A percentile compares a stretch with the other conserved stretches of the same genome.
phyloP scores from a whole-genome alignment of 805 yeast species.

The Lachancea thermotolerans region DNA sequence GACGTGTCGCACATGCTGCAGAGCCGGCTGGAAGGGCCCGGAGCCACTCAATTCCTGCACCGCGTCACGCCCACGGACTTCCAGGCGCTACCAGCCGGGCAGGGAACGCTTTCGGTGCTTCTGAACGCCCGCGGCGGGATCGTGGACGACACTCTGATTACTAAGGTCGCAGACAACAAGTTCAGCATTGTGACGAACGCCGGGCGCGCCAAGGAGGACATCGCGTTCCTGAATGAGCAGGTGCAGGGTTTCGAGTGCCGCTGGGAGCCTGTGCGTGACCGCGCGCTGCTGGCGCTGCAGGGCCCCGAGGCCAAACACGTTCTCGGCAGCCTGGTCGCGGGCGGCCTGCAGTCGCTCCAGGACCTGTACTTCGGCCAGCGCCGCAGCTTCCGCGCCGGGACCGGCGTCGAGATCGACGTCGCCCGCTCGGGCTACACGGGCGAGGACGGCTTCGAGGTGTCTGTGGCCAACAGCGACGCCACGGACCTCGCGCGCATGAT shows the following conservation, averaged over 20 bases:
- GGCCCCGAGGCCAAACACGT: slow-evolving; percentile 80
- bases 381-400: slow-evolving; percentile 32
- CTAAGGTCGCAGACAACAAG: slow-evolving; percentile 55
- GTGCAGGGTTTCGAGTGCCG: slow-evolving; percentile 29
- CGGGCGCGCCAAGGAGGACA: slow-evolving; percentile 82
- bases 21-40: slow-evolving; percentile 68
- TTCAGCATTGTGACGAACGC: slow-evolving; percentile 94
- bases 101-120: slow-evolving; percentile 71
- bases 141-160: slow-evolving; percentile 89
- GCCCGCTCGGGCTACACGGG: slow-evolving; percentile 98
- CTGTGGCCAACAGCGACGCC: slow-evolving; percentile 59
- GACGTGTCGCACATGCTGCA: slow-evolving; percentile 98
- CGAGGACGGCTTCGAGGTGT: slow-evolving; percentile 94
- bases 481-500: slow-evolving; percentile 54
- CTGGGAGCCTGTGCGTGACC: slow-evolving; percentile 51
- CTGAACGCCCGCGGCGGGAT: slow-evolving; percentile 74
- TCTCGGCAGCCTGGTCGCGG: slow-evolving; percentile 55
- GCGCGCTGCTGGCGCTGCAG: slow-evolving; percentile 78
- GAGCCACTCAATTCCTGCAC: slow-evolving; percentile 62
- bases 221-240: slow-evolving; percentile 53
- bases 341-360: slow-evolving; percentile 39
- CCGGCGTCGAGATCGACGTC: slow-evolving; percentile 52
- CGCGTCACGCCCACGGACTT: slow-evolving; percentile 86
- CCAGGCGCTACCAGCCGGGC: slow-evolving; percentile 44
- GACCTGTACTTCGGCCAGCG: slow-evolving; percentile 69